Conservation (phyloP, 108 stramenopile genomes). For the Cyclostephanos invisitatus region DNA sequence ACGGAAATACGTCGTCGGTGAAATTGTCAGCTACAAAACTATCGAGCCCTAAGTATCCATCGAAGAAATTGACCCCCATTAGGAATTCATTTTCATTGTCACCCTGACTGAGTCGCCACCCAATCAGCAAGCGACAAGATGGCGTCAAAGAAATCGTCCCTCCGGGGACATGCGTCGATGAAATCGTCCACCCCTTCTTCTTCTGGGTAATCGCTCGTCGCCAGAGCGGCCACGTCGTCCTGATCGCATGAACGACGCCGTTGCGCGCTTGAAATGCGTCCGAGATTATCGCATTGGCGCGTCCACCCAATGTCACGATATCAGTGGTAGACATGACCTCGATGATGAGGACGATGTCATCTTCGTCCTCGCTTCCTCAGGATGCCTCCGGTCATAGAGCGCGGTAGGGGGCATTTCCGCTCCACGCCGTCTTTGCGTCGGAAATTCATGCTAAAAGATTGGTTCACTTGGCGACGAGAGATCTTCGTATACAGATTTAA, state of each 20-base stretch:
- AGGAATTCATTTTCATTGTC: background rate
- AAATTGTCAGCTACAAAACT: background rate
- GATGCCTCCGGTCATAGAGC: too few species aligned
- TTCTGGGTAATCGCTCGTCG: background rate
- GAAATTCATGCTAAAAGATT: too few species aligned
- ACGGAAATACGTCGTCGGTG: background rate
- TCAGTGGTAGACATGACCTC: background rate
- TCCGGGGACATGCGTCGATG: background rate
- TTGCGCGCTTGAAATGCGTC: background rate
- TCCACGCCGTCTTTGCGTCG: too few species aligned
- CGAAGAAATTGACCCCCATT: background rate
- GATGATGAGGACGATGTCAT: background rate
- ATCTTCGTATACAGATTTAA: too few species aligned
- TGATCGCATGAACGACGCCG: slow-evolving; percentile 25
- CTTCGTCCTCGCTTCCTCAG: too few species aligned
- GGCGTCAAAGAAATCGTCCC: background rate
- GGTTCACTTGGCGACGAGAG: too few species aligned
- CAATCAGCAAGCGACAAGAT: background rate
- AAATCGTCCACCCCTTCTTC: too few species aligned
- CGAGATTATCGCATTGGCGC: slow-evolving; percentile 1
- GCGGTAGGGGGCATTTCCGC: too few species aligned
- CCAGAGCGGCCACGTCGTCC: background rate
- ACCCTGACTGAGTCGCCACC: background rate
- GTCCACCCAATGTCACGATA: background rate
- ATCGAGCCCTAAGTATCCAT: background rate